These are phyloP conservation scores for Pyrenula massariospora DNA, from an alignment of 495 filamentous ascomycete genomes.

Conservation along the genomic window DNA sequence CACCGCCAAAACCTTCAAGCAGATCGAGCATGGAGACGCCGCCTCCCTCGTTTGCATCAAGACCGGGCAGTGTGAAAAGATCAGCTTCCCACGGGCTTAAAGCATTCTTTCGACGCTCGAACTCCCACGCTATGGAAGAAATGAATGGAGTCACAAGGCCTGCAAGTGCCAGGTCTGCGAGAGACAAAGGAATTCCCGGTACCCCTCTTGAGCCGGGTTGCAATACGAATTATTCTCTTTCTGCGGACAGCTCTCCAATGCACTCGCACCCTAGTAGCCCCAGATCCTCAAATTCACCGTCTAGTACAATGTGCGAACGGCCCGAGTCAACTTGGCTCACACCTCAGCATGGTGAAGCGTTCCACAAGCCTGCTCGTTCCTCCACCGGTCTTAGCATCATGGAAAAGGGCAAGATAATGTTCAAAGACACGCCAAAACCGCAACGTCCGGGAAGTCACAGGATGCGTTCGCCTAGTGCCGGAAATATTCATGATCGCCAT, in stretches of 20 bases:
- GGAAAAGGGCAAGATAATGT: conserved; percentile 4
- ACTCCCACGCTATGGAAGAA: neutral
- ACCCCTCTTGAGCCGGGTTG: neutral
- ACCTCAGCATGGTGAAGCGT: neutral
- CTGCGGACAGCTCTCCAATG: neutral
- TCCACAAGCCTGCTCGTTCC: neutral
- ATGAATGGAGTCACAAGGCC: neutral
- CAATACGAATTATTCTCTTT: neutral
- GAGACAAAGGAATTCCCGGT: neutral
- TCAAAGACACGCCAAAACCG: conserved; percentile 2
- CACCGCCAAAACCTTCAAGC: neutral
- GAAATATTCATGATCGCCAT: conserved; percentile 1
- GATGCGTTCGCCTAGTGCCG: conserved; percentile 6
- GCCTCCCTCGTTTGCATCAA: neutral
- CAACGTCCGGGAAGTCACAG: conserved; percentile 1
- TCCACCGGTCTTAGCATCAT: neutral
- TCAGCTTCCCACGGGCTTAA: neutral
- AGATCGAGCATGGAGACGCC: neutral
- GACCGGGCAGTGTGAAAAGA: neutral
- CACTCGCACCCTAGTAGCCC: neutral
- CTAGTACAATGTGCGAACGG: neutral
- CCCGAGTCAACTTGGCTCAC: neutral
- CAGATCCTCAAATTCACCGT: neutral
- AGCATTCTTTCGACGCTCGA: neutral
- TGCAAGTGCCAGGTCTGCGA: neutral